These are phyloP conservation scores for Saitozyma sp. DNA, from an alignment of 768 basidiomycete genomes.

Conservation along the genomic window DNA sequence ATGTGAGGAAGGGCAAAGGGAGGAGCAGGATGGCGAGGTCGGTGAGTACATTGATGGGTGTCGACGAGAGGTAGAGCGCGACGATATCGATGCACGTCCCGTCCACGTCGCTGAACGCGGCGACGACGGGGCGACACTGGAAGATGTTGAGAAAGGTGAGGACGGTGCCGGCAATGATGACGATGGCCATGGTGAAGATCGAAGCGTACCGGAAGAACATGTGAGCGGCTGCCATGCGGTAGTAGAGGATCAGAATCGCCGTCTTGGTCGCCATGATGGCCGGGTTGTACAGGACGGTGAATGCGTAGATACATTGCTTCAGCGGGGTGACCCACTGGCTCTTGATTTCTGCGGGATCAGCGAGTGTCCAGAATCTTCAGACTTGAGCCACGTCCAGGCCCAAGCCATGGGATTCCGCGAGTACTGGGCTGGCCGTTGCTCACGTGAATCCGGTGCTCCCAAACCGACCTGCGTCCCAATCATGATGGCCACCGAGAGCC, in stretches of 20 bases:
- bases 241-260: conserved; percentile 45
- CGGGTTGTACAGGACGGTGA: conserved; percentile 48
- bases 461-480: conserved; percentile 34
- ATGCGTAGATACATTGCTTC: conserved; percentile 31
- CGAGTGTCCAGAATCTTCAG: background rate
- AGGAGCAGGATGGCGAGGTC: conserved; percentile 47
- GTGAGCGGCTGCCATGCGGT: conserved; percentile 39
- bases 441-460: conserved; percentile 31
- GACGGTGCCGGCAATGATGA: conserved; percentile 44
- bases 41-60: conserved; percentile 50
- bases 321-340: conserved; percentile 8
- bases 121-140: conserved; percentile 43
- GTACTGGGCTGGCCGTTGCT: conserved; percentile 2
- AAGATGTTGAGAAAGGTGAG: conserved; percentile 49
- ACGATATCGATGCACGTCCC: conserved; percentile 44
- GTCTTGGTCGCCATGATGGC: conserved; percentile 49
- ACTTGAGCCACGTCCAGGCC: no score
- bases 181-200: conserved; percentile 31
- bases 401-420: background rate
- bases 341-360: conserved; percentile 5
- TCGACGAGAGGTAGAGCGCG: conserved; percentile 44
- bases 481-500: conserved; percentile 27
- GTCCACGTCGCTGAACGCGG: conserved; percentile 26
- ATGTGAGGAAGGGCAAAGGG: conserved; percentile 48
- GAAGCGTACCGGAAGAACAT: conserved; percentile 42